Conservation (phyloP, 1,139 yeast species). For the Sporopachydermia cereana region DNA sequence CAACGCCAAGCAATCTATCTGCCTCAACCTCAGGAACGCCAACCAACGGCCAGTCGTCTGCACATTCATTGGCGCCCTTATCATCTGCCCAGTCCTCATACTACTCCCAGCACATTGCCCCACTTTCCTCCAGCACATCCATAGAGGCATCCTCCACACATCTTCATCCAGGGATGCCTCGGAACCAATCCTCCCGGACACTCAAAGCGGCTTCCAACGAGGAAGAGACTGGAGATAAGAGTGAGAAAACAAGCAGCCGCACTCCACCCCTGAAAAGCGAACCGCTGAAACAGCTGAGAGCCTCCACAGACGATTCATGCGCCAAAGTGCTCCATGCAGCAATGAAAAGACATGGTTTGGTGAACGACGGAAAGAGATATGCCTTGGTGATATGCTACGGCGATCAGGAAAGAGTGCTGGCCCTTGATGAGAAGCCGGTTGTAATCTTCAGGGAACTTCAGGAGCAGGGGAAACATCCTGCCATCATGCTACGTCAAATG, state of each 20-base stretch:
- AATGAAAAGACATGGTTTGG: slow-evolving; percentile 73
- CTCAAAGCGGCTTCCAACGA: background rate
- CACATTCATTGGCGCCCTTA: background rate
- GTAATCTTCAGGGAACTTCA: slow-evolving; percentile 78
- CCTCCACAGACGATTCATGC: slow-evolving; percentile 88
- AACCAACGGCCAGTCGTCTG: background rate
- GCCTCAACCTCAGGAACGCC: slow-evolving; percentile 8
- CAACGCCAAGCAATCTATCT: slow-evolving; percentile 9
- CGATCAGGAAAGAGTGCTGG: slow-evolving; percentile 76
- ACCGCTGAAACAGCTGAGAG: slow-evolving; percentile 76
- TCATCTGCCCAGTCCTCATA: background rate
- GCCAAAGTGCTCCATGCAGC: slow-evolving; percentile 83
- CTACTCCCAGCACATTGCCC: background rate
- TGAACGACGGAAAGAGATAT: slow-evolving; percentile 79
- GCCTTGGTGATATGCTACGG: slow-evolving; percentile 87
- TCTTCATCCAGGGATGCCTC: background rate
- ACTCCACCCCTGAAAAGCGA: slow-evolving; percentile 27
- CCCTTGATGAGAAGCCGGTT: slow-evolving; percentile 82
- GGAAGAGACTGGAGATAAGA: background rate
- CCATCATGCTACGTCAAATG: slow-evolving; percentile 82
- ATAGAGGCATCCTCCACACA: background rate
- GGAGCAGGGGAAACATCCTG: slow-evolving; percentile 82
- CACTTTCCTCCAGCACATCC: background rate
- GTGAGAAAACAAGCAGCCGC: background rate
- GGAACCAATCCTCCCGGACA: background rate